These are phyloP conservation scores for Phellopilus nigrolimitatus DNA, from an alignment of 1,284 basidiomycete genomes.

Conservation along the genomic window DNA sequence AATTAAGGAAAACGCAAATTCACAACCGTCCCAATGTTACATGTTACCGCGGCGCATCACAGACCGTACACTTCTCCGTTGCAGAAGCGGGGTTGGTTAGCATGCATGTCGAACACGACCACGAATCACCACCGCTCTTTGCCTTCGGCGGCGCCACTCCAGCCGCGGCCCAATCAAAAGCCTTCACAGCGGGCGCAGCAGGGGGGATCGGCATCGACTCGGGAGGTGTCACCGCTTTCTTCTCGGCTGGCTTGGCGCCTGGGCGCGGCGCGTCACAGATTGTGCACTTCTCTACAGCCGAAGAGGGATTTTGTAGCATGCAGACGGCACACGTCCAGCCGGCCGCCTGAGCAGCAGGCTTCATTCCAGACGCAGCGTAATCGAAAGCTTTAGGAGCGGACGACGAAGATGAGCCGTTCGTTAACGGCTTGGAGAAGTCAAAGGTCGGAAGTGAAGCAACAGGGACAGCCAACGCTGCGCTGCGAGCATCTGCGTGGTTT, in stretches of 20 bases:
- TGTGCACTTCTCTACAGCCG: slow-evolving; percentile 43
- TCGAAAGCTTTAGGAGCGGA: slow-evolving; percentile 1
- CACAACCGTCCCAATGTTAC: background rate
- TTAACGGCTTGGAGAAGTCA: slow-evolving; percentile 31
- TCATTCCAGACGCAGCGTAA: slow-evolving; percentile 34
- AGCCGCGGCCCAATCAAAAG: slow-evolving; percentile 48
- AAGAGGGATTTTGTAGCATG: slow-evolving; percentile 39
- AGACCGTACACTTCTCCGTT: slow-evolving; percentile 36
- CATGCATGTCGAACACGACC: slow-evolving; percentile 43
- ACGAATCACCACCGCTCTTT: slow-evolving; percentile 29
- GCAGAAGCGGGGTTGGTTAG: slow-evolving; percentile 33
- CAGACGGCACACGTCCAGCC: slow-evolving; percentile 46
- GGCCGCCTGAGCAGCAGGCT: slow-evolving; percentile 22
- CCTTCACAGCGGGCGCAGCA: slow-evolving; percentile 26
- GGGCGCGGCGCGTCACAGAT: slow-evolving; percentile 43
- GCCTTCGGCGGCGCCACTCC: slow-evolving; percentile 42
- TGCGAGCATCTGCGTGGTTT: slow-evolving; percentile 34
- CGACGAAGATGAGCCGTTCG: slow-evolving; percentile 2
- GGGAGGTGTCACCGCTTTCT: slow-evolving; percentile 17
- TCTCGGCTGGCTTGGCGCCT: slow-evolving; percentile 26
- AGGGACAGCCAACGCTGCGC: slow-evolving; percentile 28
- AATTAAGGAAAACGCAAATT: background rate
- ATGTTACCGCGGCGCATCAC: slow-evolving; percentile 33
- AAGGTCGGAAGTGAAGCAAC: slow-evolving; percentile 36
- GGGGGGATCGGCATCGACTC: slow-evolving; percentile 17